These are phyloP conservation scores for Rosa persica DNA, from an alignment of 306 rosid species.

Conservation along the genomic window DNA sequence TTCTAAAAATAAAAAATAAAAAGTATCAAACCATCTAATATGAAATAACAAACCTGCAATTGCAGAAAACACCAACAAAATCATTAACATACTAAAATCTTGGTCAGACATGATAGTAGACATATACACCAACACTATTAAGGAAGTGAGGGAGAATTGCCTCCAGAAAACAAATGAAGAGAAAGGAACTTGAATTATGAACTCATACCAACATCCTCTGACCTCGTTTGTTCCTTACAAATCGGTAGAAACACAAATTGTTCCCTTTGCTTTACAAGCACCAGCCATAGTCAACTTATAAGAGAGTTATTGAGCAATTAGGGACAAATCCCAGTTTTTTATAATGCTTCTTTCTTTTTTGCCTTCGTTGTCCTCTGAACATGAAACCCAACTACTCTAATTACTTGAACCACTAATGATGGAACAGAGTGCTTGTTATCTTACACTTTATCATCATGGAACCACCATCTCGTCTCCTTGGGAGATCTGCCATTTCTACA, in stretches of 20 bases:
- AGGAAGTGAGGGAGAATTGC: not conserved
- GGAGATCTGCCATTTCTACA: conserved; percentile 99
- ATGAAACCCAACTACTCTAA: conserved; percentile 54
- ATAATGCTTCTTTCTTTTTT: conserved; percentile 38
- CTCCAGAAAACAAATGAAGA: not conserved
- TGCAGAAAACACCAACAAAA: no score
- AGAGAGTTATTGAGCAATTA: conserved; percentile 54
- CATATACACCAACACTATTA: not conserved
- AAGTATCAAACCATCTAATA: no score
- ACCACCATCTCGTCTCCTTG: conserved; percentile 99
- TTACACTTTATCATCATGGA: conserved; percentile 97
- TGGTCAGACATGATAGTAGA: not conserved
- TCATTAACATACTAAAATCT: no score
- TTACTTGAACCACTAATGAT: conserved; percentile 38
- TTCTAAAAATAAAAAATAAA: no score
- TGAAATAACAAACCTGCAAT: no score
- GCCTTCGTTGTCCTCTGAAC: conserved; percentile 42
- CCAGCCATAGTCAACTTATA: conserved; percentile 69
- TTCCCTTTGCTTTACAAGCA: conserved; percentile 73
- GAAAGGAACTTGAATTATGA: conserved; percentile 25
- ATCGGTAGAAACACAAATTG: conserved; percentile 28
- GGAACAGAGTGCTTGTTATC: conserved; percentile 22
- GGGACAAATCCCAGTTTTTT: conserved; percentile 43
- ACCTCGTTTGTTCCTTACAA: conserved; percentile 30
- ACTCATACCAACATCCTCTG: conserved; percentile 31